phyloP scores from a whole-genome alignment of 1,139 yeast species.

The Arxiozyma heterogenica region DNA sequence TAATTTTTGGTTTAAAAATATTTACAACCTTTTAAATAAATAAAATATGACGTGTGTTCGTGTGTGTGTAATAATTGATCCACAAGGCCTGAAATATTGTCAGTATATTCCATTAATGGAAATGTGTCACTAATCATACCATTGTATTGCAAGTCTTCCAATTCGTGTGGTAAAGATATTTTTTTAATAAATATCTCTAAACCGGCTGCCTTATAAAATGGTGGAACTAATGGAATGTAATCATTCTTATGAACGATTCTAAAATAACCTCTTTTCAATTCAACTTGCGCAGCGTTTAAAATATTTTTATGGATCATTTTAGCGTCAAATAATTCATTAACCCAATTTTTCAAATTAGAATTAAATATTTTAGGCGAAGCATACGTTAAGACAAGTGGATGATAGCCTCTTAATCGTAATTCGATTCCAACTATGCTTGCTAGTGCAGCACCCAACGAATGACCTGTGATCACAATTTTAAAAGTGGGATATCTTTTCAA shows the following conservation, averaged over 20 bases:
- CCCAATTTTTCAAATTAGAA: slow-evolving; percentile 39
- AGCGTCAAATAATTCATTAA: slow-evolving; percentile 43
- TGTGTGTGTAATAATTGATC: slow-evolving; percentile 23
- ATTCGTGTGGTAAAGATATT: slow-evolving; percentile 39
- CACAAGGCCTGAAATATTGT: slow-evolving; percentile 7
- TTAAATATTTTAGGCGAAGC: slow-evolving; percentile 62
- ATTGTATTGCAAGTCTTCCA: slow-evolving; percentile 32
- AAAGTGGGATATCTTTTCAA: slow-evolving; percentile 39
- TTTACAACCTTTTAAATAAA: slow-evolving; percentile 21
- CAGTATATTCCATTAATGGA: slow-evolving; percentile 1
- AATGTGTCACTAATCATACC: slow-evolving; percentile 16
- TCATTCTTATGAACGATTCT: slow-evolving; percentile 53
- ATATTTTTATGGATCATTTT: slow-evolving; percentile 21
- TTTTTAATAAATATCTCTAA: slow-evolving; percentile 41
- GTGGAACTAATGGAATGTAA: slow-evolving; percentile 51
- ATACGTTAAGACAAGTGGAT: slow-evolving; percentile 46
- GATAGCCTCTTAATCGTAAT: slow-evolving; percentile 41
- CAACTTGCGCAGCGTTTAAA: slow-evolving; percentile 11
- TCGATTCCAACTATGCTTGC: slow-evolving; percentile 56
- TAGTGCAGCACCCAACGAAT: slow-evolving; percentile 67
- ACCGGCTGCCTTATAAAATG: slow-evolving; percentile 43
- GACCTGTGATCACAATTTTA: slow-evolving; percentile 49
- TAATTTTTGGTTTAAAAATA: slow-evolving; percentile 14
- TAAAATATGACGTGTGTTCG: slow-evolving; percentile 26
- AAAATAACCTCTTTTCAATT: slow-evolving; percentile 30